A percentile compares a stretch with the other conserved stretches of the same genome.
Evolutionary conservation across 2,329 filamentous ascomycete species (phyloP).

Genomic region (Allantophomopsis lycopodina): DNA sequence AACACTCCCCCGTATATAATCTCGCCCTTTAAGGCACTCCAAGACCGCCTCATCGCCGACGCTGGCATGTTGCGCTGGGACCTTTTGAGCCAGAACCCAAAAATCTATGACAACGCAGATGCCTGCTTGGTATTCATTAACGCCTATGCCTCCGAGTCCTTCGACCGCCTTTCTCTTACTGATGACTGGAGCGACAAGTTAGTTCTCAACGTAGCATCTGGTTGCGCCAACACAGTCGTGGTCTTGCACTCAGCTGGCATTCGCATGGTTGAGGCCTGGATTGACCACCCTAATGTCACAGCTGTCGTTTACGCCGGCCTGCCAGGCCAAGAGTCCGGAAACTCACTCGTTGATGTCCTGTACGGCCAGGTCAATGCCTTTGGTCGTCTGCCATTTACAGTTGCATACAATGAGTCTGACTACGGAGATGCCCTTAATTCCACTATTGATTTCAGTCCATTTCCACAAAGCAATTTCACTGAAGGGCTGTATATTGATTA

Average conservation of each 20-base stretch:
- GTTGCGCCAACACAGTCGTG: slow-evolving; percentile 43
- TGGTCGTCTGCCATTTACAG: slow-evolving; percentile 73
- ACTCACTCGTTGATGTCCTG: slow-evolving; percentile 61
- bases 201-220: neutral
- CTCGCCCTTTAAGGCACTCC: neutral
- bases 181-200: slow-evolving; percentile 5
- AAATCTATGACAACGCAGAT: slow-evolving; percentile 61
- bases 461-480: slow-evolving; percentile 69
- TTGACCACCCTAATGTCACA: slow-evolving; percentile 40
- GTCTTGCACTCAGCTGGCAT: slow-evolving; percentile 47
- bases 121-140: slow-evolving; percentile 71
- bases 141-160: slow-evolving; percentile 38
- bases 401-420: slow-evolving; percentile 35
- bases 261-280: slow-evolving; percentile 43
- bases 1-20: neutral
- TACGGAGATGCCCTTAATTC: slow-evolving; percentile 22
- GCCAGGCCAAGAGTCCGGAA: slow-evolving; percentile 46
- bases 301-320: slow-evolving; percentile 42
- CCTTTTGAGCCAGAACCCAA: neutral
- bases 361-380: slow-evolving; percentile 66
- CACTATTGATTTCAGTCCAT: slow-evolving; percentile 17
- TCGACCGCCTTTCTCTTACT: slow-evolving; percentile 6
- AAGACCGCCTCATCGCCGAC: neutral
- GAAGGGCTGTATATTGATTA: slow-evolving; percentile 86
- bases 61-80: neutral